These are phyloP conservation scores for Lojkania enalia DNA, from an alignment of 2,329 filamentous ascomycete species.

Conservation along the genomic window DNA sequence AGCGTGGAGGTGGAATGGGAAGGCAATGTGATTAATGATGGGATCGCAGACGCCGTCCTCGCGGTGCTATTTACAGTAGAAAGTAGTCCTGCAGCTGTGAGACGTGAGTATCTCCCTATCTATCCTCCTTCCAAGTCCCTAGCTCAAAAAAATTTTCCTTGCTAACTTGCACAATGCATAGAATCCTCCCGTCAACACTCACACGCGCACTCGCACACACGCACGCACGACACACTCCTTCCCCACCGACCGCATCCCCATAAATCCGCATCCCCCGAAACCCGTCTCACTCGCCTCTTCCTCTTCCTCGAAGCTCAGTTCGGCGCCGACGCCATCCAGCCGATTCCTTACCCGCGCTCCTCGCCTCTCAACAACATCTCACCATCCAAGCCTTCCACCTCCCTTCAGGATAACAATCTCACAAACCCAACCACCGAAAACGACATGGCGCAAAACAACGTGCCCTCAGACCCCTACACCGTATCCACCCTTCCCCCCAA, in stretches of 20 bases:
- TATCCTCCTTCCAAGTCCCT: constrained; percentile 21
- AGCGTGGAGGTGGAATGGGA: constrained; percentile 95
- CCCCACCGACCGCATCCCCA: constrained; percentile 66
- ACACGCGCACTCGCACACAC: constrained; percentile 23
- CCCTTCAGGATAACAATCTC: constrained; percentile 2
- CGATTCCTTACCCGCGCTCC: constrained; percentile 69
- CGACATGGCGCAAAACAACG: background rate
- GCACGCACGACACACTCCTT: constrained; percentile 10
- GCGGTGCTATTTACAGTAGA: constrained; percentile 90
- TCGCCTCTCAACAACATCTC: too few relatives aligned
- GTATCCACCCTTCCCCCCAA: constrained; percentile 10
- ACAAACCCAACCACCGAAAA: constrained; percentile 2
- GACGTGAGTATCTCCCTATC: constrained; percentile 62
- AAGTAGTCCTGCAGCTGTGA: constrained; percentile 91
- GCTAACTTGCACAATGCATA: constrained; percentile 17
- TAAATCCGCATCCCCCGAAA: constrained; percentile 68
- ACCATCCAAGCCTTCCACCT: too few relatives aligned
- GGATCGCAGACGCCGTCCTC: constrained; percentile 96
- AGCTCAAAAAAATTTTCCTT: constrained; percentile 6
- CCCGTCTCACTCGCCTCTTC: constrained; percentile 81
- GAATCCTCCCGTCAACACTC: constrained; percentile 44
- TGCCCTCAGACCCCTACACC: constrained; percentile 12
- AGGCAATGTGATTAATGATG: constrained; percentile 95
- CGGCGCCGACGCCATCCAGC: constrained; percentile 77
- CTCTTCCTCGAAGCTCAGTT: constrained; percentile 98